A percentile compares a stretch with the other conserved stretches of the same genome.
Evolutionary conservation across 1,284 basidiomycete species (phyloP).

Genomic region (Afroboletus lepidellus): DNA sequence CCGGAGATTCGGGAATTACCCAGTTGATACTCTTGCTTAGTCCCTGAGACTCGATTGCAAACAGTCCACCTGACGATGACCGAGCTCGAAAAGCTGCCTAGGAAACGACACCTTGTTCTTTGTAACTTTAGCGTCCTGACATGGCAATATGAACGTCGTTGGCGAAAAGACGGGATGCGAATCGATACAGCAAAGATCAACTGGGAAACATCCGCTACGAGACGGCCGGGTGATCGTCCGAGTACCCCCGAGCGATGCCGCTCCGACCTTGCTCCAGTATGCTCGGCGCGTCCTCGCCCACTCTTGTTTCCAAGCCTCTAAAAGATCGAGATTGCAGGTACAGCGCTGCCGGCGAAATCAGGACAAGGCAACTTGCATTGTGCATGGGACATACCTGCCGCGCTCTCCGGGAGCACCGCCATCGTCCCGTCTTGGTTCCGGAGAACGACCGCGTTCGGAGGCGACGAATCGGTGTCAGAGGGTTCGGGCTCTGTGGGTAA

Average conservation of each 20-base stretch:
- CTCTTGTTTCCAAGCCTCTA: conserved; percentile 78
- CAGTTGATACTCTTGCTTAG: background rate
- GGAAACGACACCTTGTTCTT: background rate
- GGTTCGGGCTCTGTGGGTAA: conserved; percentile 1
- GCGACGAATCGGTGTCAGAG: conserved; percentile 10
- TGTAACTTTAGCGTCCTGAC: background rate
- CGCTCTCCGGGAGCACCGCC: conserved; percentile 59
- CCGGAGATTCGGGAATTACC: background rate
- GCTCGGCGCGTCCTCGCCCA: conserved; percentile 81
- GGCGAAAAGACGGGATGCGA: background rate
- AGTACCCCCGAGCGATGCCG: conserved; percentile 89
- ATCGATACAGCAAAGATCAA: background rate
- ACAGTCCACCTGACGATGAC: background rate
- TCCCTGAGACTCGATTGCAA: background rate
- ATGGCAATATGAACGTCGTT: background rate
- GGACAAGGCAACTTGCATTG: conserved; percentile 8
- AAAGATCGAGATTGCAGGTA: conserved; percentile 74
- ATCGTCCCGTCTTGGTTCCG: conserved; percentile 65
- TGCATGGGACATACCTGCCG: conserved; percentile 54
- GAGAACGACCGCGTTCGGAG: conserved; percentile 47
- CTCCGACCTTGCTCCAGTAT: conserved; percentile 84
- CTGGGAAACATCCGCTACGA: background rate
- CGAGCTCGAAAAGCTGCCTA: background rate
- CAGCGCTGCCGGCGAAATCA: conserved; percentile 43
- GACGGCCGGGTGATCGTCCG: conserved; percentile 41